Conservation (phyloP, 1,139 yeast species). For the Magnusiomyces paraingens region DNA sequence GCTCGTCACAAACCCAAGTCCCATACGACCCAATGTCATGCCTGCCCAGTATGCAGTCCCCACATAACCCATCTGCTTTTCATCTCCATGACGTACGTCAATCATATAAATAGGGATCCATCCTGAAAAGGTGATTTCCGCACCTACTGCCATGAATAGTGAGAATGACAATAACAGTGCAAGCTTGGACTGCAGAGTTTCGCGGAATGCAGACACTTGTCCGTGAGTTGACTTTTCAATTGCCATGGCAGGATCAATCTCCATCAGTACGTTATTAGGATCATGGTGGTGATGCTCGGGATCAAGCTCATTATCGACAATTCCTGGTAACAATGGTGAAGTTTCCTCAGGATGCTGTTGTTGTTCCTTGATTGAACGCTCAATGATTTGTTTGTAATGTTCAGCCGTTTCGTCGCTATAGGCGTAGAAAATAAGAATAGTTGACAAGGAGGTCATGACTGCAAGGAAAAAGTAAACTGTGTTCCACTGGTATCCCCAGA, state of each 20-base stretch:
- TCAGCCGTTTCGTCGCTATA: slow-evolving; percentile 22
- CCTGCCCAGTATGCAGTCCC: slow-evolving; percentile 74
- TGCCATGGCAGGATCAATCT: not conserved
- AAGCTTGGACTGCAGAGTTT: slow-evolving; percentile 19
- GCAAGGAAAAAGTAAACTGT: slow-evolving; percentile 46
- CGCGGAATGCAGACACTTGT: no score
- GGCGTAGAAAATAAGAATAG: slow-evolving; percentile 15
- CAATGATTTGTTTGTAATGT: slow-evolving; percentile 9
- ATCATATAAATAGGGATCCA: slow-evolving; percentile 64
- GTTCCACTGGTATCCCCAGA: slow-evolving; percentile 48
- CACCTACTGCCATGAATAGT: slow-evolving; percentile 59
- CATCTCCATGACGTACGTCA: slow-evolving; percentile 46
- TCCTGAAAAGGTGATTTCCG: slow-evolving; percentile 63
- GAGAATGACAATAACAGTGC: slow-evolving; percentile 52
- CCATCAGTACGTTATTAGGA: not conserved
- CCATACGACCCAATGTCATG: slow-evolving; percentile 52
- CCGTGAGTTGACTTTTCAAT: no score
- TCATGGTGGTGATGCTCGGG: not conserved
- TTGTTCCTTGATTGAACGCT: not conserved
- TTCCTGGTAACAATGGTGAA: no score
- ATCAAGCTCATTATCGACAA: no score
- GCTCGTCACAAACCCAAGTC: slow-evolving; percentile 35
- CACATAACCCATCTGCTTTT: slow-evolving; percentile 49
- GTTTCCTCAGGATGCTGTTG: not conserved
- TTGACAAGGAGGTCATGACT: slow-evolving; percentile 35